phyloP scores from a whole-genome alignment of 1,284 basidiomycete species.

The Leccinum pachyderme region DNA sequence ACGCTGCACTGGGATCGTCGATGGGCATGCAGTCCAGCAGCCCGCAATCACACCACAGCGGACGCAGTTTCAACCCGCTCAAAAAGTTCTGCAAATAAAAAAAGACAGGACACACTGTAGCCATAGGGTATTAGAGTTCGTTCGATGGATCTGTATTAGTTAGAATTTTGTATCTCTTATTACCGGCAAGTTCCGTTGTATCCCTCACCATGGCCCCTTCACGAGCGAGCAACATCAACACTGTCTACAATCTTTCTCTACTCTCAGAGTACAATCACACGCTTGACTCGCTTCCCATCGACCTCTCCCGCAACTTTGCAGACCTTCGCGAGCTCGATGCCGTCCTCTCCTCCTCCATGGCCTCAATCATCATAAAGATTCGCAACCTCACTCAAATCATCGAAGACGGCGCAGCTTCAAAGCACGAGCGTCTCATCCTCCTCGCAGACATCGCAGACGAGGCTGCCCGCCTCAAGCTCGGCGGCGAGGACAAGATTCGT shows the following conservation, averaged over 20 bases:
- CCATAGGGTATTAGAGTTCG: neutral
- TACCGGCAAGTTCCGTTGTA: constrained; percentile 30
- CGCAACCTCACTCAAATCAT: constrained; percentile 73
- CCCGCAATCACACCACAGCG: constrained; percentile 21
- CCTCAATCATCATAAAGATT: constrained; percentile 78
- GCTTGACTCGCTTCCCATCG: constrained; percentile 90
- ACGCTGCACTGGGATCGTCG: constrained; percentile 50
- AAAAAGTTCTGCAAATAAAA: constrained; percentile 31
- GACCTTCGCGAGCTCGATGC: constrained; percentile 98
- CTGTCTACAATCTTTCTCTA: constrained; percentile 62
- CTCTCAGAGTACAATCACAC: constrained; percentile 87
- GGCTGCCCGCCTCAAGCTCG: constrained; percentile 87
- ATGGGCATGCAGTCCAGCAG: constrained; percentile 23
- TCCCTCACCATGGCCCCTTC: constrained; percentile 26
- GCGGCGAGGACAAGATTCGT: constrained; percentile 98
- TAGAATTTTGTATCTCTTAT: neutral
- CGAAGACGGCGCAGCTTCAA: constrained; percentile 63
- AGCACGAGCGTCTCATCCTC: constrained; percentile 82
- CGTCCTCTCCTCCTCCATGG: constrained; percentile 86
- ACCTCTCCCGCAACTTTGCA: constrained; percentile 91
- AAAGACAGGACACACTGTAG: neutral
- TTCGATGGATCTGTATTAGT: neutral
- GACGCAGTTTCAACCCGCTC: constrained; percentile 24
- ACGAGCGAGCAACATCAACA: constrained; percentile 36
- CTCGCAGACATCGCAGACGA: constrained; percentile 94